These are phyloP conservation scores for Xylaria grammica DNA, from an alignment of 495 filamentous ascomycete genomes.

Conservation along the genomic window DNA sequence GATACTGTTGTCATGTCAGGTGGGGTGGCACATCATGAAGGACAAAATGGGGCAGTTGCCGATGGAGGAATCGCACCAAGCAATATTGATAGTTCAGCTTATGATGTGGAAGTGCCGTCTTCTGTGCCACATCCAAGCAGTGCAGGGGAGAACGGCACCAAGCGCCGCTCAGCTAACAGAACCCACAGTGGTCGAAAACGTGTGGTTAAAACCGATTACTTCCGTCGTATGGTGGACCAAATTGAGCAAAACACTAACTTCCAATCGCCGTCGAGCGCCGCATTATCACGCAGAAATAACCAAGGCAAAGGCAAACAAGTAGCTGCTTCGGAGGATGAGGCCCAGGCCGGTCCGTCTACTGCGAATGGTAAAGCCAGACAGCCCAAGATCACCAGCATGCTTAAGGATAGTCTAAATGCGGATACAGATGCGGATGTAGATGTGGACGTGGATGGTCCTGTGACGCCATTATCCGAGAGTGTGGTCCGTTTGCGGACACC, in stretches of 20 bases:
- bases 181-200: constrained; percentile 29
- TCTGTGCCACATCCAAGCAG: constrained; percentile 7
- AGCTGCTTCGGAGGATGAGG: not conserved
- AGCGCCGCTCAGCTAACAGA: constrained; percentile 10
- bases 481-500: not conserved
- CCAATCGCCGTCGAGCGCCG: constrained; percentile 19
- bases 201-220: constrained; percentile 31
- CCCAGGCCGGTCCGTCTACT: constrained; percentile 17
- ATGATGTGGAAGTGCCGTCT: constrained; percentile 21
- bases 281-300: constrained; percentile 5
- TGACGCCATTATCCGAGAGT: constrained; percentile 15
- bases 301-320: constrained; percentile 5
- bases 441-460: constrained; percentile 13
- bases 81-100: not conserved
- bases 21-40: not conserved
- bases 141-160: not conserved
- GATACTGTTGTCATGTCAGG: not conserved
- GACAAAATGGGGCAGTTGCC: not conserved
- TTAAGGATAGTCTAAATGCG: constrained; percentile 15
- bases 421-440: constrained; percentile 23
- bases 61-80: not conserved
- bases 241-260: not conserved
- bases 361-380: constrained; percentile 22
- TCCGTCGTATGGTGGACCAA: constrained; percentile 26
- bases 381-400: constrained; percentile 30